These are phyloP conservation scores for Mycena leptocephala DNA, from an alignment of 768 basidiomycete species.

Conservation along the genomic window DNA sequence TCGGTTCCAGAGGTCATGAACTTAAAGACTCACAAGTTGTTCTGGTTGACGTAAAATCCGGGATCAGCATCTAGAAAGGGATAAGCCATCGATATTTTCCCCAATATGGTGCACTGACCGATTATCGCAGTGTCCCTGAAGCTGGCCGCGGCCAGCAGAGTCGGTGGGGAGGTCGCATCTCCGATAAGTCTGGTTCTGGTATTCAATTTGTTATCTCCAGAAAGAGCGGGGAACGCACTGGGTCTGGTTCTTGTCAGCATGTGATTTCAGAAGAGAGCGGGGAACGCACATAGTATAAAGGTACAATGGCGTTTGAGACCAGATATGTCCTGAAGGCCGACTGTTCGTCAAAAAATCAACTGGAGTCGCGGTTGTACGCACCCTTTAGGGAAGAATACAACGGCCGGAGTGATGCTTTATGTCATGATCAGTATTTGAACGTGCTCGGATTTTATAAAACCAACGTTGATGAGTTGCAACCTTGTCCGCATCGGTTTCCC, in stretches of 20 bases:
- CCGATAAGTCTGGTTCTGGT: constrained; percentile 66
- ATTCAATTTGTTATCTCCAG: neutral
- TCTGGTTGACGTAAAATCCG: constrained; percentile 75
- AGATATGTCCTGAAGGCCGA: constrained; percentile 73
- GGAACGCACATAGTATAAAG: constrained; percentile 72
- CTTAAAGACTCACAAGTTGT: constrained; percentile 71
- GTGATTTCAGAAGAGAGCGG: too few relatives aligned
- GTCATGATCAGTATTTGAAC: neutral
- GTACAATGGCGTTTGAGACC: constrained; percentile 75
- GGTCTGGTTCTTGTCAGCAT: constrained; percentile 48
- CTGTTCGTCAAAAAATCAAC: neutral
- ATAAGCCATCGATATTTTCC: neutral
- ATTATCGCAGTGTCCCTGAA: constrained; percentile 85
- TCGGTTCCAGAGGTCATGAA: neutral
- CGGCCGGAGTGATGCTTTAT: constrained; percentile 75
- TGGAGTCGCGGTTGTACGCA: constrained; percentile 40
- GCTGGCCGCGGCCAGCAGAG: constrained; percentile 70
- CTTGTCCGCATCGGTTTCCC: constrained; percentile 73
- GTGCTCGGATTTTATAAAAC: constrained; percentile 35
- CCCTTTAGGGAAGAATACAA: constrained; percentile 86
- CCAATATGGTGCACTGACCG: constrained; percentile 56
- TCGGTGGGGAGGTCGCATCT: constrained; percentile 79
- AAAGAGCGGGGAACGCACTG: constrained; percentile 47
- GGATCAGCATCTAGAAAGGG: constrained; percentile 74
- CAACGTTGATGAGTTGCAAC: constrained; percentile 74